Evolutionary conservation across 164 flowering plant species (phyloP), one percentile per base, ranked within the genome.

Genomic region (Sedum album): DNA sequence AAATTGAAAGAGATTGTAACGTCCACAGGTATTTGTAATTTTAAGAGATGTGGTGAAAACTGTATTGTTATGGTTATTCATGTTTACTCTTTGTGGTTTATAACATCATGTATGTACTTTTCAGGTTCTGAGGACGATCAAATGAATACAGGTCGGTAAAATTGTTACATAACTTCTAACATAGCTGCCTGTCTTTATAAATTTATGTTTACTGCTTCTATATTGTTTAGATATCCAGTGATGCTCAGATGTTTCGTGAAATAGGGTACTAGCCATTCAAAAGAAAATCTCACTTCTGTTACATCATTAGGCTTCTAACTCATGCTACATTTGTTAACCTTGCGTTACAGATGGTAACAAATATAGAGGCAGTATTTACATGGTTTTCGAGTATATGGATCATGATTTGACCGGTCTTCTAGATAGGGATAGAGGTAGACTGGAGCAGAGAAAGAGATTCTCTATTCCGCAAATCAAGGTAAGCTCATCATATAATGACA

Each of bases 331-430:
- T 44, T 57, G 17, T 14, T 2, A 28, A 57, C 33, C 13, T 26
- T 28, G 33, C 4, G 1, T 28, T 75, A 67, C 87, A 91, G 92
- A 89, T 81, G 88, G 83, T 71, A 85, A 87, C 51, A 91, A 86
- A 72, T 88, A 87, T 76, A 87, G 85, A 69, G 96, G 98, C 65
- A 83, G 86, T 60, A 86, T 91, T 73, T 94, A 91, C 81, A 86
- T 91, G 96, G 98, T 94, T 23, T 94, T 94, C 79, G 98, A 94
- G 73, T 94, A 94, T 81, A 94, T 94, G 98, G 97, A 94, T 83
- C 98, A 94, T 76, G 98, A 94, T 78, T 74, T 94, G 76, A 86
- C 97, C 1, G 98, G 98, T 66, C 96, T 94, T 62, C 79, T 96
- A 64, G 92, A 89, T 78, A 88, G n/a, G n/a, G n/a, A n/a, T n/a